A percentile compares a stretch with the other conserved stretches of the same genome.
phyloP scores from a whole-genome alignment of 1,139 yeast species.

The Candida neerlandica region DNA sequence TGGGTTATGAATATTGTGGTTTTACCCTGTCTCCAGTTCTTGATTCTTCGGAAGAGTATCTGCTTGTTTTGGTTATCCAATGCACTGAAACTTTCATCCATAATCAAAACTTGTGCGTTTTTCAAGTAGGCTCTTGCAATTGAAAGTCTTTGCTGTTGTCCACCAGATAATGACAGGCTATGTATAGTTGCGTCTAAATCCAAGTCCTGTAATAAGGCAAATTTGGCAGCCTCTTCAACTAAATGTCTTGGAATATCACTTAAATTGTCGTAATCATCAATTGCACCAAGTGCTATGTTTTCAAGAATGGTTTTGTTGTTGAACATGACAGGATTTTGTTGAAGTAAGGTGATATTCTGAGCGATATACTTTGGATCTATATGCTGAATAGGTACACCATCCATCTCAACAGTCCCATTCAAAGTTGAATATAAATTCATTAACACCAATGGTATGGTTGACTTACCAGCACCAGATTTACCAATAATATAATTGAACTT shows the following conservation, averaged over 20 bases:
- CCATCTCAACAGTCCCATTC: slow-evolving; percentile 69
- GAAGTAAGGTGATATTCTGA: slow-evolving; percentile 68
- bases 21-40: slow-evolving; percentile 62
- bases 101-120: slow-evolving; percentile 69
- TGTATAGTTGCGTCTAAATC: slow-evolving; percentile 60
- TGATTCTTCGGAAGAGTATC: slow-evolving; percentile 49
- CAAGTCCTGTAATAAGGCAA: slow-evolving; percentile 54
- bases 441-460: slow-evolving; percentile 70
- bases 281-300: slow-evolving; percentile 58
- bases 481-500: slow-evolving; percentile 71
- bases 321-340: slow-evolving; percentile 69
- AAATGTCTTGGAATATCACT: slow-evolving; percentile 25
- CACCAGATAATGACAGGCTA: slow-evolving; percentile 74
- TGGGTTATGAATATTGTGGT: slow-evolving; percentile 86
- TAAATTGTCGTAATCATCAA: slow-evolving; percentile 23
- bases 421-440: slow-evolving; percentile 55
- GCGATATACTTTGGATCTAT: slow-evolving; percentile 57
- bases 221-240: slow-evolving; percentile 50
- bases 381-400: slow-evolving; percentile 47
- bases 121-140: slow-evolving; percentile 79
- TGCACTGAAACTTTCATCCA: slow-evolving; percentile 88
- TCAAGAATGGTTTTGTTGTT: slow-evolving; percentile 58
- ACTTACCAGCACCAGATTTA: slow-evolving; percentile 89
- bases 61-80: slow-evolving; percentile 58
- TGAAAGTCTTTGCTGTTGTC: slow-evolving; percentile 82